phyloP scores from a whole-genome alignment of 176 grass and related monocot genomes.

The Tillandsia fasciculata region DNA sequence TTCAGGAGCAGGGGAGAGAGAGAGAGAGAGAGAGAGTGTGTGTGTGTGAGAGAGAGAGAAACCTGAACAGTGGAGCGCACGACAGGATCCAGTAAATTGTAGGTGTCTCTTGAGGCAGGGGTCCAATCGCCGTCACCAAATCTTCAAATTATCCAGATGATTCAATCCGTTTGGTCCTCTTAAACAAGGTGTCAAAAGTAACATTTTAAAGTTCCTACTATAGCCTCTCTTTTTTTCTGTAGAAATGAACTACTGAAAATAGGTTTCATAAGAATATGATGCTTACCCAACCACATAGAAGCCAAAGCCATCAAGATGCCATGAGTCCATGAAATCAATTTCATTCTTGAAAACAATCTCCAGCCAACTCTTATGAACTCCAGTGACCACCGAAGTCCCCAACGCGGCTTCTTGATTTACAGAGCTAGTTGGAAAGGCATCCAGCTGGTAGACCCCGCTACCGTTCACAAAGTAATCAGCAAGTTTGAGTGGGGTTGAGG shows the following conservation, averaged over 20 bases:
- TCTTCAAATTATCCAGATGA: not conserved
- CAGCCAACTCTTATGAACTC: slow-evolving; percentile 1
- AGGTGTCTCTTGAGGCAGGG: slow-evolving; percentile 3
- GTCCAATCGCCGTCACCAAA: slow-evolving; percentile 4
- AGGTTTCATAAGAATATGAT: not conserved
- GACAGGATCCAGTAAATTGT: not conserved
- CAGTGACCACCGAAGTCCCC: not conserved
- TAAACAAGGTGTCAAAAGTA: not conserved
- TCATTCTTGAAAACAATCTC: slow-evolving; percentile 9
- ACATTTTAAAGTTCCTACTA: not conserved
- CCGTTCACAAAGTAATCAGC: slow-evolving; percentile 5
- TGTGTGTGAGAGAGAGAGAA: not conserved
- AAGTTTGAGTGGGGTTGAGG: slow-evolving; percentile 2
- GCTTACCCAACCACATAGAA: slow-evolving; percentile 8
- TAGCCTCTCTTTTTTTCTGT: too few species aligned
- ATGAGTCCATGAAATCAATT: slow-evolving; percentile 1
- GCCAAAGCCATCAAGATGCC: slow-evolving; percentile 11
- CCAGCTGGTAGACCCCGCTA: not conserved
- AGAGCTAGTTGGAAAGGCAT: not conserved
- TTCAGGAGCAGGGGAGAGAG: not conserved
- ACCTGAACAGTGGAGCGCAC: slow-evolving; percentile 6
- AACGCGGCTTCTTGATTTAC: slow-evolving; percentile 1
- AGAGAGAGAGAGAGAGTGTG: not conserved
- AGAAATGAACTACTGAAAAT: not conserved
- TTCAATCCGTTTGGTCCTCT: not conserved